Evolutionary conservation across 2,329 filamentous ascomycete species (phyloP).

Genomic region (Allantophomopsis lycopodina): DNA sequence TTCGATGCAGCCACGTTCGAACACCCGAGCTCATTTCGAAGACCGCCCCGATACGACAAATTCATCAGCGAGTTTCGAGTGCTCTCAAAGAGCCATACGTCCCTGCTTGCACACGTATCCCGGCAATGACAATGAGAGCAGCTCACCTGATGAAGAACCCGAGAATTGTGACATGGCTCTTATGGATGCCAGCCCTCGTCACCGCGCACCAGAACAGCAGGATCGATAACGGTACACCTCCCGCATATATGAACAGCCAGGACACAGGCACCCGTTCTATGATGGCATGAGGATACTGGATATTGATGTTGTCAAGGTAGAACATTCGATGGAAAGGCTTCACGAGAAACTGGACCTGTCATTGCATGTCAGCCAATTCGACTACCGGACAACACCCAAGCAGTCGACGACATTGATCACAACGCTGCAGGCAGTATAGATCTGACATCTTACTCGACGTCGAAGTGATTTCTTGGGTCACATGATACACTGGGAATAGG

Average conservation of each 20-base stretch:
- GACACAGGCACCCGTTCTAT: constrained; percentile 71
- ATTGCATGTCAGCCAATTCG: no score
- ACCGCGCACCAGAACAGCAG: constrained; percentile 53
- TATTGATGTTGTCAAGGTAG: constrained; percentile 68
- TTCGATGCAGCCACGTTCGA: no score
- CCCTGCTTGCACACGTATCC: no score
- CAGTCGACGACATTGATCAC: no score
- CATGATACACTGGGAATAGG: neutral
- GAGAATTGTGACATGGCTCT: constrained; percentile 74
- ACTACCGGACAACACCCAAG: no score
- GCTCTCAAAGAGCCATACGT: no score
- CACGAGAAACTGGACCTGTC: constrained; percentile 51
- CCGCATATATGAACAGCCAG: constrained; percentile 70
- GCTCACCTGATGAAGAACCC: constrained; percentile 54
- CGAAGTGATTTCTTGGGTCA: neutral
- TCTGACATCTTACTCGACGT: no score
- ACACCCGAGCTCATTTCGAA: no score
- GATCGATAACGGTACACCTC: constrained; percentile 53
- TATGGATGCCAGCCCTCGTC: constrained; percentile 53
- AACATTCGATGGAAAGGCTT: constrained; percentile 94
- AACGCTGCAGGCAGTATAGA: no score
- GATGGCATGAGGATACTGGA: constrained; percentile 77
- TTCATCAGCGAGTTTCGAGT: no score
- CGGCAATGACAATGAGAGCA: neutral
- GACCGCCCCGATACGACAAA: no score